phyloP scores from a whole-genome alignment of 177 flowering plant genomes.

The Viscum album region DNA sequence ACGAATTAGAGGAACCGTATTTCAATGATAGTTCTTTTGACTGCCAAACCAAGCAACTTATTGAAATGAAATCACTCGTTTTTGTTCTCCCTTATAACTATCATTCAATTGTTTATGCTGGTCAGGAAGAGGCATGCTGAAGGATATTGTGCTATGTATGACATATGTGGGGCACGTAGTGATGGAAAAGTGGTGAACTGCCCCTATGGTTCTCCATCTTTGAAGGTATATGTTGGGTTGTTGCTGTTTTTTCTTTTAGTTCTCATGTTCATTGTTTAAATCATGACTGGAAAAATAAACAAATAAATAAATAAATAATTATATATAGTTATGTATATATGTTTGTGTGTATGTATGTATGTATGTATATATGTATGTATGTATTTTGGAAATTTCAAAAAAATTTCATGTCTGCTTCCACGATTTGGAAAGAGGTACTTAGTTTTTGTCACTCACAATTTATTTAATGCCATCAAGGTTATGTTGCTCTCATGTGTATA shows the following conservation, averaged over 20 bases:
- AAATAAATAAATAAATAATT: too few species aligned
- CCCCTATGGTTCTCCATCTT: conserved; percentile 55
- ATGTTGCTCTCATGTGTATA: not conserved
- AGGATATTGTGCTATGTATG: conserved; percentile 86
- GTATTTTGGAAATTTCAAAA: too few species aligned
- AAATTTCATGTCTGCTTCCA: too few species aligned
- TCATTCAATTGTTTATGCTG: conserved; percentile 12
- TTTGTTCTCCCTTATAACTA: not conserved
- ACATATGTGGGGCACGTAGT: conserved; percentile 69
- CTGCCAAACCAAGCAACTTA: not conserved
- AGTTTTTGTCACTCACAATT: too few species aligned
- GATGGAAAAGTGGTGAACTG: conserved; percentile 86
- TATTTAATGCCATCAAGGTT: not conserved
- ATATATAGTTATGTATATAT: too few species aligned
- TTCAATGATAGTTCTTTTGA: not conserved
- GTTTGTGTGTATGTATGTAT: too few species aligned
- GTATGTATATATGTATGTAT: too few species aligned
- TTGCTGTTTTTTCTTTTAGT: not conserved
- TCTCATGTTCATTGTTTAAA: too few species aligned
- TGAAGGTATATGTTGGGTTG: conserved; percentile 46
- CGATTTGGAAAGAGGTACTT: too few species aligned
- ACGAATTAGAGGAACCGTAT: too few species aligned
- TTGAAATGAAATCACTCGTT: not conserved
- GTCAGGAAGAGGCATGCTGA: conserved; percentile 49
- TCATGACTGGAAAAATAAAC: too few species aligned